A percentile compares a stretch with the other conserved stretches of the same genome.
Conservation (phyloP, 176 grass and related monocot species). For the Guadua angustifolia region DNA sequence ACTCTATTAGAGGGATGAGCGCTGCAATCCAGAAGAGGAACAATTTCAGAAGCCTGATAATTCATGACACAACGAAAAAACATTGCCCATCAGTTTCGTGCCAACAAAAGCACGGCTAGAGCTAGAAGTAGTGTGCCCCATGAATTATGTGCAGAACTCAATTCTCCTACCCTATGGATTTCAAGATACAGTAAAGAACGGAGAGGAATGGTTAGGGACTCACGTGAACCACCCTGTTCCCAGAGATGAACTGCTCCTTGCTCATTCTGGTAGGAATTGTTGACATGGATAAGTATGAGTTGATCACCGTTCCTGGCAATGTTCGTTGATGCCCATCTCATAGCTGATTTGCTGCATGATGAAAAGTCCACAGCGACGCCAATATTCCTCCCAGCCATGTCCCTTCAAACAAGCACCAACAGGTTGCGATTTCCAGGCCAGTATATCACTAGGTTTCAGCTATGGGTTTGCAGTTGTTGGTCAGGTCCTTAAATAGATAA, state of each 20-base stretch:
- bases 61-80: neutral
- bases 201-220: neutral
- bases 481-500: conserved; percentile 54
- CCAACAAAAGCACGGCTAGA: neutral
- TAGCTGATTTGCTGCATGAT: conserved; percentile 69
- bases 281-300: conserved; percentile 70
- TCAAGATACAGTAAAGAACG: neutral
- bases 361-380: conserved; percentile 80
- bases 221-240: conserved; percentile 72
- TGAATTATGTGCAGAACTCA: neutral
- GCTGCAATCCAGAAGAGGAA: conserved; percentile 45
- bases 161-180: neutral
- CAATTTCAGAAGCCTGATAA: neutral
- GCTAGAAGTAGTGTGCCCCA: neutral
- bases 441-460: conserved; percentile 22
- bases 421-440: conserved; percentile 19
- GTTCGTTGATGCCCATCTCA: conserved; percentile 71
- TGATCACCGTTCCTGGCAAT: conserved; percentile 58
- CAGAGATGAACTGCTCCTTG: conserved; percentile 74
- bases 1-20: conserved; percentile 69
- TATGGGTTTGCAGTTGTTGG: neutral
- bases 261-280: conserved; percentile 56
- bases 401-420: conserved; percentile 23
- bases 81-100: neutral
- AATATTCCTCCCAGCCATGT: conserved; percentile 61